Evolutionary conservation across 176 grass and related monocot species (phyloP).

Genomic region (Melocanna baccifera): DNA sequence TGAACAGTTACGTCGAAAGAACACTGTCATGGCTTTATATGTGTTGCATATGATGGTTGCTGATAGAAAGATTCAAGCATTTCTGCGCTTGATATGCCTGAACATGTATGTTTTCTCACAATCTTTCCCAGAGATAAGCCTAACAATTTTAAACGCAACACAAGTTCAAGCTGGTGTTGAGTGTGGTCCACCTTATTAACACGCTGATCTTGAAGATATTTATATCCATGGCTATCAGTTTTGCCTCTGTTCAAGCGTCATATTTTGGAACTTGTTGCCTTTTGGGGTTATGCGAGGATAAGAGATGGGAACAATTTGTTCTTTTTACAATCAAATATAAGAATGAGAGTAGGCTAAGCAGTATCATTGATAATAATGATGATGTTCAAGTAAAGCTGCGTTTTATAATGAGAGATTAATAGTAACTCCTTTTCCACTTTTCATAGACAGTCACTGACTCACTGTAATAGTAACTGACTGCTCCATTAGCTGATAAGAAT

Average conservation of each 20-base stretch:
- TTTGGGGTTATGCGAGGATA: not conserved
- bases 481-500: not conserved
- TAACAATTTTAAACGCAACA: not conserved
- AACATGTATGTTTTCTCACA: slow-evolving; percentile 70
- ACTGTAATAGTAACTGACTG: not conserved
- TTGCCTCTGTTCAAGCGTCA: not conserved
- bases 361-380: not conserved
- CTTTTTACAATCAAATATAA: not conserved
- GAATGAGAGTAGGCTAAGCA: not conserved
- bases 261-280: not conserved
- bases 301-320: not conserved
- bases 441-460: not conserved
- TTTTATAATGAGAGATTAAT: not conserved
- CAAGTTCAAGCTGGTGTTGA: not conserved
- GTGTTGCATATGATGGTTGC: slow-evolving; percentile 69
- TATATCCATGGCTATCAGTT: not conserved
- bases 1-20: slow-evolving; percentile 58
- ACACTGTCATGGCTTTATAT: slow-evolving; percentile 67
- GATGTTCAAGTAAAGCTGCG: not conserved
- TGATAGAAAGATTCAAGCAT: slow-evolving; percentile 71
- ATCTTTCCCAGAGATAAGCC: not conserved
- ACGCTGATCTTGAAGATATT: not conserved
- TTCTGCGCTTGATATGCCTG: slow-evolving; percentile 63
- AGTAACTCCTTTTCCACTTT: not conserved
- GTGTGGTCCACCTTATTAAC: not conserved